Evolutionary conservation across 1,284 basidiomycete species (phyloP), one percentile per base, ranked within the genome.

Genomic region (Sanghuangporus baumii): DNA sequence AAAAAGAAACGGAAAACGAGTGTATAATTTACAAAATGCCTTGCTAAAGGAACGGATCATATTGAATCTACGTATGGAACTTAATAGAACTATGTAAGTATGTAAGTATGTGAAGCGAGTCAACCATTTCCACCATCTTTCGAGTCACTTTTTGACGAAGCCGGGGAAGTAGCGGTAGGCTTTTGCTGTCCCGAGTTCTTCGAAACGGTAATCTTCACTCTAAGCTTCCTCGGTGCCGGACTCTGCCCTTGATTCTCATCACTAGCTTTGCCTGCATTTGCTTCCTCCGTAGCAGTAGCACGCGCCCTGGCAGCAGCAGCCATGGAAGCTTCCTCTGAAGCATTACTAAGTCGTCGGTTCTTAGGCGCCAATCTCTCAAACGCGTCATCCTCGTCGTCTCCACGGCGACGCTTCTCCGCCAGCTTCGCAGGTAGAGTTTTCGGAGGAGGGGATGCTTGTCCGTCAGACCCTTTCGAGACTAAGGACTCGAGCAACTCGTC

Each of bases 81-180:
- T 11, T 11, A 23, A 23, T 23, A 2, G 23, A 26, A 37, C 34
- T n/a, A 58, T n/a, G 43, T 11, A 58, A 51, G 14, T 14, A 9
- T 43, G 40, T 5, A 58, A 18, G 3, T 23, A 26, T 46, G 8
- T n/a, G 16, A 46, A 7, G 16, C 43, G 16, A 46, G 20, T 46
- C 16, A 89, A 67, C 89, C 89, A 56, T 84, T 89, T 72, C 91
- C 89, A 57, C 84, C 88, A 70, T 91, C 88, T 74, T 91, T 91
- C 65, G 79, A 79, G 68, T 83, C 80, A 68, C 80, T 74, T 81
- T 85, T 82, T 83, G 87, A 83, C 69, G n/a, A 16, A 18, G 18
- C 47, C 9, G 23, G n/a, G 41, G 82, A 78, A 40, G 75, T 71
- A 23, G 26, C 52, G 18, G 56, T 37, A 41, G 59, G 50, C n/a